Evolutionary conservation across 1,284 basidiomycete genomes (phyloP).

Genomic region (Afroboletus lepidellus): DNA sequence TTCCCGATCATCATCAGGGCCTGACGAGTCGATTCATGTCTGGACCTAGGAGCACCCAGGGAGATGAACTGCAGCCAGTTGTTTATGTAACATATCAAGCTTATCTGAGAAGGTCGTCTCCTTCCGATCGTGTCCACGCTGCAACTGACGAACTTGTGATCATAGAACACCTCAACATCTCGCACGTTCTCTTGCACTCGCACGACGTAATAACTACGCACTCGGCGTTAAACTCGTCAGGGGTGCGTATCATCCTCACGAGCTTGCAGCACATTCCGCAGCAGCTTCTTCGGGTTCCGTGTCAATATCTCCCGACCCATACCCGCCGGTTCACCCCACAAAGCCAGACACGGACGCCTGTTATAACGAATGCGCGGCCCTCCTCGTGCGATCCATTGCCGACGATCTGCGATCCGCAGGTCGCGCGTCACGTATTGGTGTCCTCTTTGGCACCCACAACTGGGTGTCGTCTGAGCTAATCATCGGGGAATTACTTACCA

Average conservation of each 20-base stretch:
- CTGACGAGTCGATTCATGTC: constrained; percentile 2
- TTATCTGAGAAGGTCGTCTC: constrained; percentile 67
- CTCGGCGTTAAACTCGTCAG: constrained; percentile 94
- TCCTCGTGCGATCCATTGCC: constrained; percentile 60
- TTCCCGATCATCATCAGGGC: constrained; percentile 25
- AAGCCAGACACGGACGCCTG: constrained; percentile 80
- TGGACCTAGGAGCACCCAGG: constrained; percentile 1
- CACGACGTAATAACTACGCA: constrained; percentile 68
- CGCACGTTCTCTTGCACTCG: constrained; percentile 63
- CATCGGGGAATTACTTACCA: constrained; percentile 56
- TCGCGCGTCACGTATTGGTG: constrained; percentile 50
- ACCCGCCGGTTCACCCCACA: constrained; percentile 65
- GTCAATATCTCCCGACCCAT: constrained; percentile 54
- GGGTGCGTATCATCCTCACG: constrained; percentile 88
- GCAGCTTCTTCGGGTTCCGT: constrained; percentile 18
- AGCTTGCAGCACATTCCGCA: constrained; percentile 53
- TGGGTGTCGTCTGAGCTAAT: constrained; percentile 63
- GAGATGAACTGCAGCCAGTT: constrained; percentile 52
- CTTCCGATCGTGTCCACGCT: neutral
- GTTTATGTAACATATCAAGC: constrained; percentile 85
- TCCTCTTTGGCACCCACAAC: constrained; percentile 89
- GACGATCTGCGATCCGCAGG: constrained; percentile 20
- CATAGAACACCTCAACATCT: constrained; percentile 69
- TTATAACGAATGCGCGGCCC: constrained; percentile 68
- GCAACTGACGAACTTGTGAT: neutral